Conservation (phyloP, 805 yeast species). For the Priceomyces melissophilus region DNA sequence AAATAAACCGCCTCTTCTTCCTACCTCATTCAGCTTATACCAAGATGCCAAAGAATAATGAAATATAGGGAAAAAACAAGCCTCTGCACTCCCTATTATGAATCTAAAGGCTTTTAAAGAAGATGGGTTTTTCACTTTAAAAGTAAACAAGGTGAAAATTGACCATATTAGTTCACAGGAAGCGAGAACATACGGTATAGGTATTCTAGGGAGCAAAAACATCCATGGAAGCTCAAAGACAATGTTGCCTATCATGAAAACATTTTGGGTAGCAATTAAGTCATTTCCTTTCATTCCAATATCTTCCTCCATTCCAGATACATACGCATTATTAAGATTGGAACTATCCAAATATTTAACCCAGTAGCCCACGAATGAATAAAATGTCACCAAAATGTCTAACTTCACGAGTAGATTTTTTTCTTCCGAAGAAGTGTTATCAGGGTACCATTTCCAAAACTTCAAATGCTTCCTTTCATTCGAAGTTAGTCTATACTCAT, state of each 20-base stretch:
- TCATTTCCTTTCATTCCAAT: constrained; percentile 55
- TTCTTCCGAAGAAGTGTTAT: constrained; percentile 22
- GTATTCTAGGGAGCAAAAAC: constrained; percentile 52
- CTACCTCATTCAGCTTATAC: constrained; percentile 40
- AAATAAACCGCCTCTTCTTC: constrained; percentile 60
- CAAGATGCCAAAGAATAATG: constrained; percentile 48
- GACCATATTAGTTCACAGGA: constrained; percentile 65
- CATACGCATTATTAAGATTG: constrained; percentile 63
- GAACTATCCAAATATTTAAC: constrained; percentile 57
- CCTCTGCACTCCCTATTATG: constrained; percentile 66
- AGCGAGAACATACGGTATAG: constrained; percentile 53
- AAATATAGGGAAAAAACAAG: constrained; percentile 43
- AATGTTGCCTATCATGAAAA: constrained; percentile 22
- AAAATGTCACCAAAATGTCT: constrained; percentile 23
- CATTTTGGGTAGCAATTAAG: constrained; percentile 24
- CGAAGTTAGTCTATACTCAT: constrained; percentile 49
- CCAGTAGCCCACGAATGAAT: constrained; percentile 27
- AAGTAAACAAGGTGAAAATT: constrained; percentile 55
- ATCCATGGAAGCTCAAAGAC: constrained; percentile 31
- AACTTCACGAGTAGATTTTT: constrained; percentile 24
- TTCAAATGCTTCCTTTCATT: too few species aligned
- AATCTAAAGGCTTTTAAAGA: constrained; percentile 62
- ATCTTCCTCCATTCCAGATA: constrained; percentile 58
- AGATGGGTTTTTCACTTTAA: constrained; percentile 44
- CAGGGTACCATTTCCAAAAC: constrained; percentile 19